Evolutionary conservation across 345 rosid genomes (phyloP).

Genomic region (Rhodamnia rubescens): DNA sequence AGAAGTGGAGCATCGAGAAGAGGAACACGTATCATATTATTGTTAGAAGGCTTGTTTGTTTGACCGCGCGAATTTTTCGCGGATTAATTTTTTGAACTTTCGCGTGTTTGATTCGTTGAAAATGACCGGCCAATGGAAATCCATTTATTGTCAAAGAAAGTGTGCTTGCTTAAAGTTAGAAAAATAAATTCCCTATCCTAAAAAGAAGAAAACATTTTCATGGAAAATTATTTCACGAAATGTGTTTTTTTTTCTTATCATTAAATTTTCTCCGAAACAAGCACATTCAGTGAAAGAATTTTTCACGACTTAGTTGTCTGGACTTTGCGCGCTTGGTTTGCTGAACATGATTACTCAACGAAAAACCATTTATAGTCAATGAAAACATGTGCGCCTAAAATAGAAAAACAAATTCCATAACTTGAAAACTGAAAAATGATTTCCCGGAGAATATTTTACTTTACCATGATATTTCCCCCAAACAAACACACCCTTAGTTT

Average conservation of each 20-base stretch:
- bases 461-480: too few species aligned
- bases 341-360: too few species aligned
- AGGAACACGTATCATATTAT: neutral
- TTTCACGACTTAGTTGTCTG: too few species aligned
- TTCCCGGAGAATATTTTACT: too few species aligned
- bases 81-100: neutral
- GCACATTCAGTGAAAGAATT: too few species aligned
- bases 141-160: neutral
- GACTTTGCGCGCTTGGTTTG: too few species aligned
- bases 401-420: too few species aligned
- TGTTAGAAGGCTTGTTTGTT: neutral
- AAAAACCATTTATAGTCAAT: too few species aligned
- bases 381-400: too few species aligned
- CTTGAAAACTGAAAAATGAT: too few species aligned
- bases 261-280: neutral
- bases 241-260: neutral
- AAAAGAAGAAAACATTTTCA: neutral
- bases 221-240: neutral
- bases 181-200: neutral
- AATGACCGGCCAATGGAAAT: neutral
- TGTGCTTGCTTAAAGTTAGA: neutral
- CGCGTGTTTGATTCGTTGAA: neutral
- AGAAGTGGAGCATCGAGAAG: neutral
- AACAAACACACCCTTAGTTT: neutral
- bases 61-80: neutral